Conservation (phyloP, 257 asterid species). For the Solanum chiquidenum region DNA sequence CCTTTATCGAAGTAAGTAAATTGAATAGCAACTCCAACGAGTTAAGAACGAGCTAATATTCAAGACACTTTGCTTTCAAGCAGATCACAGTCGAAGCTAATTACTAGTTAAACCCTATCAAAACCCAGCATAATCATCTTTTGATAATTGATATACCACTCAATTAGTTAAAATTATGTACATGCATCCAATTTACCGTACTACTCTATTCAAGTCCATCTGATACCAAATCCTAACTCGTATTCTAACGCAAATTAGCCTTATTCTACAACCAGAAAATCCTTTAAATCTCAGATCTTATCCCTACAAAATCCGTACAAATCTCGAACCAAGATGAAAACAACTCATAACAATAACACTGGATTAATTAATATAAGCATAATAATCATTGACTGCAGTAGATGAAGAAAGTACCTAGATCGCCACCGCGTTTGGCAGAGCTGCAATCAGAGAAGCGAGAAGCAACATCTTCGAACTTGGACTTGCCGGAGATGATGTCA, state of each 20-base stretch:
- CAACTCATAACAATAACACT: background rate
- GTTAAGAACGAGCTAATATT: background rate
- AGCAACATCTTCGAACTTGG: conserved; percentile 68
- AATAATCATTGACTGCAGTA: background rate
- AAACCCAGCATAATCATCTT: background rate
- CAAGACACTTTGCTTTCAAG: background rate
- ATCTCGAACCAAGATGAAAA: background rate
- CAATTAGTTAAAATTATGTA: background rate
- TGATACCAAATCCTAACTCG: background rate
- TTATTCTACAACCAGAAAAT: background rate
- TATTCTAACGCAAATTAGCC: background rate
- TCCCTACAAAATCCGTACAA: background rate
- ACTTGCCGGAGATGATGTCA: conserved; percentile 53
- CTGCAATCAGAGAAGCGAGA: conserved; percentile 66
- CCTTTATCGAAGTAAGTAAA: background rate
- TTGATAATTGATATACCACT: background rate
- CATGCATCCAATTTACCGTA: background rate
- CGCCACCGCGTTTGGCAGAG: conserved; percentile 99
- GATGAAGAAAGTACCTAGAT: conserved; percentile 48
- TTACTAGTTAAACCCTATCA: background rate
- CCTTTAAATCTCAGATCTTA: background rate
- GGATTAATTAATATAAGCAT: background rate
- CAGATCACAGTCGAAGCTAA: background rate
- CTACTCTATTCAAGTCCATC: background rate
- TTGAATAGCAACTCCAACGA: background rate